These are phyloP conservation scores for Aspergillus sp. DNA, from an alignment of 2,329 filamentous ascomycete genomes.

Conservation along the genomic window DNA sequence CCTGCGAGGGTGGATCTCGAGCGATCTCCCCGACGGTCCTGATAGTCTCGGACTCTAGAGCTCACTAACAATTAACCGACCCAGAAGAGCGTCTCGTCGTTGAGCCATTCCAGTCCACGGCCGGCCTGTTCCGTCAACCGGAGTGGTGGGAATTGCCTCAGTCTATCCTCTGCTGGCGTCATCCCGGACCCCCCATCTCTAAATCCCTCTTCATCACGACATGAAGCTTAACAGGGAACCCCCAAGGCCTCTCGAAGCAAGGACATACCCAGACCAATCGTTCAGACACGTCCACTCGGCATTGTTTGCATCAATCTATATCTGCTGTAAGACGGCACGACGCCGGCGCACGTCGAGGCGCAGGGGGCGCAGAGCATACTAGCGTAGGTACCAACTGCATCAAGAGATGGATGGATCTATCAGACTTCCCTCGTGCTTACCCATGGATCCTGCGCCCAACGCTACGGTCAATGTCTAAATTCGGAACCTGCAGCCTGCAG, in stretches of 20 bases:
- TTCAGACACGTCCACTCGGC: neutral
- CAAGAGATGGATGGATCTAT: neutral
- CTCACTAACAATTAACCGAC: neutral
- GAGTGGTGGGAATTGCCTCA: neutral
- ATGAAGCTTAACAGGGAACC: too few relatives aligned
- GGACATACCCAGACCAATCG: neutral
- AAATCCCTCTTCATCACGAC: too few relatives aligned
- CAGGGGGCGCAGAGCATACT: neutral
- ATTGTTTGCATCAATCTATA: neutral
- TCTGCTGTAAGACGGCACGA: neutral
- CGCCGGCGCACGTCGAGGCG: neutral
- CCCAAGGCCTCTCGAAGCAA: too few relatives aligned
- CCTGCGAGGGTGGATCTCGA: neutral
- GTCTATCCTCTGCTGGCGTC: too few relatives aligned
- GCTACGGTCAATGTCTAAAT: neutral
- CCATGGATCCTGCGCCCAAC: neutral
- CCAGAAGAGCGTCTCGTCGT: neutral
- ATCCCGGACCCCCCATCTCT: too few relatives aligned
- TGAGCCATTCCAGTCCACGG: too few relatives aligned
- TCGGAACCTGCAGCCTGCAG: neutral
- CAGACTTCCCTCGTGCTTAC: neutral
- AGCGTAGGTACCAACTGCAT: neutral
- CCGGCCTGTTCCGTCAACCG: too few relatives aligned
- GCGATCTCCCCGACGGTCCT: slow-evolving; percentile 8
- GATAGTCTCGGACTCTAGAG: slow-evolving; percentile 1